Conservation (phyloP, 2,329 filamentous ascomycete genomes). For the Didymosphaeria variabile region DNA sequence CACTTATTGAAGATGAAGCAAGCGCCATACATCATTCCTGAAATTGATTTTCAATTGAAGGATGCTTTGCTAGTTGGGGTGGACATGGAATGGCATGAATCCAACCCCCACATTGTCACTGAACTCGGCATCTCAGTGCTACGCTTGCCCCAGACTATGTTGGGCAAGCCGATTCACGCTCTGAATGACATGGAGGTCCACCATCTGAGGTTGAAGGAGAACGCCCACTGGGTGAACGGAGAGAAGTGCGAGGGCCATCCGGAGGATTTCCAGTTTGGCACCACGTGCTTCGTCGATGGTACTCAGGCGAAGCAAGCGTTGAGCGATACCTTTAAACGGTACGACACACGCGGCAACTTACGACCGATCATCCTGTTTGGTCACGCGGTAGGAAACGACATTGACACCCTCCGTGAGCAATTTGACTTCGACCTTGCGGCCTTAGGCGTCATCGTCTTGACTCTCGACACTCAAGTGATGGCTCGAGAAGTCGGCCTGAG, state of each 20-base stretch:
- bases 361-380: slow-evolving; percentile 23
- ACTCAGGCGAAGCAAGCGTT: slow-evolving; percentile 12
- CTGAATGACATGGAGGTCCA: slow-evolving; percentile 9
- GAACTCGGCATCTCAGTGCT: slow-evolving; percentile 20
- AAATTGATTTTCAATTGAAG: slow-evolving; percentile 9
- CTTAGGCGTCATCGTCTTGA: slow-evolving; percentile 13
- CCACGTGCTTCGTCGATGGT: slow-evolving; percentile 12
- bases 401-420: slow-evolving; percentile 13
- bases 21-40: background rate
- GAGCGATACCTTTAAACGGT: slow-evolving; percentile 2
- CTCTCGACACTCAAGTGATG: slow-evolving; percentile 19
- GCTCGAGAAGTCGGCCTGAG: slow-evolving; percentile 15
- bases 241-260: slow-evolving; percentile 8
- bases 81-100: slow-evolving; percentile 21
- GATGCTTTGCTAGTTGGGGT: slow-evolving; percentile 16
- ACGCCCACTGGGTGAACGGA: slow-evolving; percentile 20
- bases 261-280: slow-evolving; percentile 19
- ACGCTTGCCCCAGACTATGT: background rate
- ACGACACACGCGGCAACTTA: background rate
- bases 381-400: slow-evolving; percentile 20
- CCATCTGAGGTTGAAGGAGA: slow-evolving; percentile 16
- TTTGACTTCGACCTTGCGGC: slow-evolving; percentile 18
- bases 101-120: slow-evolving; percentile 12
- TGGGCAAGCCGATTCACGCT: background rate
- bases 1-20: background rate